phyloP scores from a whole-genome alignment of 2,329 filamentous ascomycete species.

The Penicillium olsonii region DNA sequence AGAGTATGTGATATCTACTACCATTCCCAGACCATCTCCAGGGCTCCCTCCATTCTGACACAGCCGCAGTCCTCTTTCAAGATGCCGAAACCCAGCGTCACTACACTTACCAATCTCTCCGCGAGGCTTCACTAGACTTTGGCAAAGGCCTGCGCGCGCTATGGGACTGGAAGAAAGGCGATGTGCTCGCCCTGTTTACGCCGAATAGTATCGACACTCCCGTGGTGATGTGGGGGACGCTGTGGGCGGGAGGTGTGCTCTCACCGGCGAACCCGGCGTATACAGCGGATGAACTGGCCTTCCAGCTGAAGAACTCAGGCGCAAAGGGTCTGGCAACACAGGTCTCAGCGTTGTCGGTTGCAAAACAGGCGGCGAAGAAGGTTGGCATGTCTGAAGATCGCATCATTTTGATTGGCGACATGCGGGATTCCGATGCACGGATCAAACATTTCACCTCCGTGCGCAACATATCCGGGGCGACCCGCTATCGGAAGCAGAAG shows the following conservation, averaged over 20 bases:
- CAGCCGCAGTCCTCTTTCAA: constrained; percentile 69
- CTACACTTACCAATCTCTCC: constrained; percentile 72
- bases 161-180: constrained; percentile 79
- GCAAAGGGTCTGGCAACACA: constrained; percentile 78
- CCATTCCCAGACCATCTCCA: background rate
- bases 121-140: constrained; percentile 69
- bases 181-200: constrained; percentile 79
- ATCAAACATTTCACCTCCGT: constrained; percentile 74
- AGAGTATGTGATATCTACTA: constrained; percentile 55
- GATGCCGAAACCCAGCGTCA: constrained; percentile 69
- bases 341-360: constrained; percentile 63
- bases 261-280: constrained; percentile 90
- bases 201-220: constrained; percentile 86
- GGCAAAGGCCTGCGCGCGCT: constrained; percentile 73
- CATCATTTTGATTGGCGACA: constrained; percentile 72
- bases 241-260: constrained; percentile 79
- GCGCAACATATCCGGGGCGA: constrained; percentile 62
- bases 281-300: constrained; percentile 78
- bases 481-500: constrained; percentile 61
- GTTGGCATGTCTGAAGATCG: constrained; percentile 71
- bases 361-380: constrained; percentile 66
- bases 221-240: constrained; percentile 71
- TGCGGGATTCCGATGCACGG: constrained; percentile 56
- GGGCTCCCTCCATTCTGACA: constrained; percentile 11
- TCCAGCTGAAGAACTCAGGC: constrained; percentile 76